Evolutionary conservation across 2,329 filamentous ascomycete genomes (phyloP), one percentile per base, ranked within the genome.

Genomic region (Aspergillus quadricinctus): DNA sequence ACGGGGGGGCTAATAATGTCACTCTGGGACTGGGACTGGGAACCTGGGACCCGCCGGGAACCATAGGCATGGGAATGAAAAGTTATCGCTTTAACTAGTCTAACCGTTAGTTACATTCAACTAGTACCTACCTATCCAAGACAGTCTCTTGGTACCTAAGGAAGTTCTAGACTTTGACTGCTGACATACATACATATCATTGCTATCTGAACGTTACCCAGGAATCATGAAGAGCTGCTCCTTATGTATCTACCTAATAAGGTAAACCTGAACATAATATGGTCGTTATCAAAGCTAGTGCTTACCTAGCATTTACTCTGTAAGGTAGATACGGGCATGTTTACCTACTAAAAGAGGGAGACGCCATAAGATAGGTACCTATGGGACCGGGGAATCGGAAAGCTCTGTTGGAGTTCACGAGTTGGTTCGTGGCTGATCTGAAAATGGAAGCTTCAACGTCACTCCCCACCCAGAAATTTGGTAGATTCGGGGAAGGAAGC

Each of bases 331-430:
- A 46, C 40, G 21, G 21, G 53, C 40, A 40, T 23, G 17, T 25
- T 19, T 25, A 5, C 21, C 25, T 28, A 48, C 23, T 23, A 23
- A 45, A 45, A 35, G 29, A 48, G 41, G 37, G 48, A 41, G 23
- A 55, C 57, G 48, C 55, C 21, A 45, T 25, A 25, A 23, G 23
- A 23, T 23, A 23, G 23, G 23, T 23, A n/a, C n/a, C n/a, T n/a
- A 58, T 54, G 56, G 58, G 46, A 49, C 53, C 58, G 53, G 58
- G 56, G 58, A 40, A 53, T 53, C 58, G 56, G 58, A 60, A 56
- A 14, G 43, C 48, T 29, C 45, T 27, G 48, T 40, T 50, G 21
- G 49, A 29, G 28, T 27, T 29, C 11, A 25, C 29, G 43, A 40
- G 17, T 40, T 28, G 23, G 52, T 51, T 31, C 31, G 37, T 31